These are phyloP conservation scores for Tilletia setariae DNA, from an alignment of 1,284 basidiomycete genomes.

Conservation along the genomic window DNA sequence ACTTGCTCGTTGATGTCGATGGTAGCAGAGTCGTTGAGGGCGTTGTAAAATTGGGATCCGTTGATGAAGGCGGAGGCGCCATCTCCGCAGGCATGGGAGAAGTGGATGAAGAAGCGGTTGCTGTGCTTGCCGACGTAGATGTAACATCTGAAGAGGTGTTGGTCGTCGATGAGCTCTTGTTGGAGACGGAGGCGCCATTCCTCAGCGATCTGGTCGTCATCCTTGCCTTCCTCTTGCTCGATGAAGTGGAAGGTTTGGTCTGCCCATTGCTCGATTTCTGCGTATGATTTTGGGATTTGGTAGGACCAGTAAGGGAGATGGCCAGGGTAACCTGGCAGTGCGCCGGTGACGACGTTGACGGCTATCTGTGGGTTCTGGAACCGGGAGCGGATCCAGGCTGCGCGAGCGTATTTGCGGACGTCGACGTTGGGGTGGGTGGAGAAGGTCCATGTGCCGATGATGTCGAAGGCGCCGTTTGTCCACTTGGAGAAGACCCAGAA, in stretches of 20 bases:
- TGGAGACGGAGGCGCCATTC: neutral
- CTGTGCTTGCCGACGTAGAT: slow-evolving; percentile 1
- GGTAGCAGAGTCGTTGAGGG: neutral
- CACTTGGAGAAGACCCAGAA: slow-evolving; percentile 12
- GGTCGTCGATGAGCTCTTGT: neutral
- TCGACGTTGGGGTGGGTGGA: slow-evolving; percentile 3
- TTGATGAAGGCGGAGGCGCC: neutral
- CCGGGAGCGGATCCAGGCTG: neutral
- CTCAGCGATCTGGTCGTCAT: neutral
- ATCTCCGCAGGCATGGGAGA: neutral
- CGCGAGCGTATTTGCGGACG: slow-evolving; percentile 10
- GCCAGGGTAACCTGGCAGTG: neutral
- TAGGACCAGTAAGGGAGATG: slow-evolving; percentile 9
- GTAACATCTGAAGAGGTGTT: neutral
- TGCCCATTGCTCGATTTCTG: neutral
- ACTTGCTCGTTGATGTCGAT: neutral
- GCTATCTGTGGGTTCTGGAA: neutral
- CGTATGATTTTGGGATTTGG: neutral
- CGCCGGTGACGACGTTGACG: slow-evolving; percentile 1
- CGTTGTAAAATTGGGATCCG: no score
- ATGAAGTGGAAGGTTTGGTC: slow-evolving; percentile 1
- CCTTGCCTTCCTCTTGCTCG: neutral
- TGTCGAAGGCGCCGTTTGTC: neutral
- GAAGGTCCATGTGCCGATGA: neutral
- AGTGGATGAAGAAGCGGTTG: neutral